Evolutionary conservation across 768 basidiomycete genomes (phyloP), one percentile per base, ranked within the genome.

Genomic region (Butyriboletus loyo): DNA sequence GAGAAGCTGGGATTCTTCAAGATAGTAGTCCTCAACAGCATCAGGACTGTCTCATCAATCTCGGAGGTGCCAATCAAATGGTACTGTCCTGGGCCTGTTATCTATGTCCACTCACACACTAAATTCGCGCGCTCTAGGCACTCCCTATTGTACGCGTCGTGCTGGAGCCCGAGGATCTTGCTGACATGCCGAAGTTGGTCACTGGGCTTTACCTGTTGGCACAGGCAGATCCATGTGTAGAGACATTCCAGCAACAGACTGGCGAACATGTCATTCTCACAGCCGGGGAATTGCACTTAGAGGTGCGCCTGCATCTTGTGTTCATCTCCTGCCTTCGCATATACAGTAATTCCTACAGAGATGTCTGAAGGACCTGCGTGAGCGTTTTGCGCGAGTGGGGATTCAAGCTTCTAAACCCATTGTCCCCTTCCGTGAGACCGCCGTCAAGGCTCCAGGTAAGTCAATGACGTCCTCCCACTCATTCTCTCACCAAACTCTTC

Each of bases 221-320:
- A 59, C 95, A 98, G 66, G 87, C 94, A 5, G 97, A 98, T 73
- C 96, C 97, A 1, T 98, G 94, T 58, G 95, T 96, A 5, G 93
- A 98, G 66, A 95, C 91, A 0, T 94, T 98, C 68, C 94, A 98
- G 59, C 97, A 98, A 70, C 84, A 92, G 62, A 97, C 95, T 0
- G 97, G 97, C 30, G 97, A 99, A 68, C 89, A 97, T 68, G 97
- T 99, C 50, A 97, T 99, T 57, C 71, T 98, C 54, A 91, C 91
- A 3, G 97, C 97, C 1, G 97, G 97, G 30, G 96, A 98, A 65
- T 73, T 99, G 41, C 97, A 98, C 70, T 74, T 98, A 24, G 97
- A 98, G 83, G 94, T 92, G 49, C 32, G 77, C 54, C 36, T 21
- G 49, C 34, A 76, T 55, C 39, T 27, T 21, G 13, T 10, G 7